Evolutionary conservation across 75 land plant genomes (phyloP), one percentile per base, ranked within the genome.

Genomic region (Pseudotsuga menziesii): DNA sequence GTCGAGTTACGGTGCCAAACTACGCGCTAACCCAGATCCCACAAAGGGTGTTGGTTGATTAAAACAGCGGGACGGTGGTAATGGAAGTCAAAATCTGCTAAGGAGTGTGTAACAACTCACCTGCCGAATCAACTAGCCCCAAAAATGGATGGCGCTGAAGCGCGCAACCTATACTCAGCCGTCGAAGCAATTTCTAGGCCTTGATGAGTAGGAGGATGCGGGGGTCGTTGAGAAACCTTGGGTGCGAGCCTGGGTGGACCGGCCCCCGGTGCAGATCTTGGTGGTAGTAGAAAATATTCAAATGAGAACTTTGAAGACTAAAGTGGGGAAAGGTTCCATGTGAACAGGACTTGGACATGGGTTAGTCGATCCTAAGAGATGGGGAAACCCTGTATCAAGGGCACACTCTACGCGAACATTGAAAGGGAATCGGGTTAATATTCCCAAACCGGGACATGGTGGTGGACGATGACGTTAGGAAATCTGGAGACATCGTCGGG

Each of bases 1-100:
- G 58, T 57, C 58, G 1, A 57, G 58, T 17, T 57, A 57, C 58
- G 58, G 58, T 57, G 58, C 77, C 77, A 12, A 76, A 76, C 2
- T 76, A 2, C 3, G 77, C 23, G 73, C 77, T 76, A 60, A 76
- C 73, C 77, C 57, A 76, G 73, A 76, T n/a, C 73, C 77, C 77
- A 35, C 35, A 74, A 74, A 35, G 48, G 48, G 56, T 41, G 75
- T 57, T 57, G 58, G 58, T 57, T 57, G 58, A 57, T 57, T 57
- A 57, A 57, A 1, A 57, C 19, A 57, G 58, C 19, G 1, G 58
- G 58, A 57, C 41, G 2, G 64, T 59, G 29, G 67, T 35, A 58
- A 59, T 60, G 78, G 58, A 76, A 76, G 78, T 60, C 2, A 60
- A 76, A 60, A 76, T n/a, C 26, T 14, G 0, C 70, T 17, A 64